A percentile compares a stretch with the other conserved stretches of the same genome.
These are phyloP conservation scores for Marasmius fiardii DNA, from an alignment of 1,284 basidiomycete genomes.

Conservation along the genomic window DNA sequence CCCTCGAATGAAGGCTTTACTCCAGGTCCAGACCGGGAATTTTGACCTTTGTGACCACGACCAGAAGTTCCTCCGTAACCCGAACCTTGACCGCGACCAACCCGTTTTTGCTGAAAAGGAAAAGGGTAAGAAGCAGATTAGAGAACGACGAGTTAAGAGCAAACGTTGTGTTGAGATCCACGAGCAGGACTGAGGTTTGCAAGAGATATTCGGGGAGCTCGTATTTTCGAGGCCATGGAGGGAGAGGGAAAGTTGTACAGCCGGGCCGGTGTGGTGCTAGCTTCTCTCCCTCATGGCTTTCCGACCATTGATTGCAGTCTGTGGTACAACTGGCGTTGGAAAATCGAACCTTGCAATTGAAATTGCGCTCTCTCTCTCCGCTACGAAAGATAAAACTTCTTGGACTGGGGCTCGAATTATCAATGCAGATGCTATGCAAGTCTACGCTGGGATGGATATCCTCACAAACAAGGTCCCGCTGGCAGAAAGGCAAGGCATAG, in stretches of 20 bases:
- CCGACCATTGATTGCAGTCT: conserved; percentile 76
- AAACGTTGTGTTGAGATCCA: conserved; percentile 61
- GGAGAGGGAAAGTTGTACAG: background rate
- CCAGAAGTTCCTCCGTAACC: conserved; percentile 91
- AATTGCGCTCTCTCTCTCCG: conserved; percentile 63
- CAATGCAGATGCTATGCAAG: conserved; percentile 98
- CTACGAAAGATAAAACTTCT: conserved; percentile 25
- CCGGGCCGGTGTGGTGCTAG: too few relatives aligned
- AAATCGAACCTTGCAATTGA: conserved; percentile 94
- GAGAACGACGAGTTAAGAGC: background rate
- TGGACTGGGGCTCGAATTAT: conserved; percentile 76
- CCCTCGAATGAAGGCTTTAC: conserved; percentile 89
- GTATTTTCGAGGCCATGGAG: conserved; percentile 26
- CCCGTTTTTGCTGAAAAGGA: conserved; percentile 76
- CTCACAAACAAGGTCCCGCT: conserved; percentile 93
- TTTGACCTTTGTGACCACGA: conserved; percentile 95
- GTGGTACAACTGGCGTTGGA: conserved; percentile 95
- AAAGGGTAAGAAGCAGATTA: background rate
- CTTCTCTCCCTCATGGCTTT: conserved; percentile 25
- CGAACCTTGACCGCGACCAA: conserved; percentile 91
- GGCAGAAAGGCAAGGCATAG: conserved; percentile 76
- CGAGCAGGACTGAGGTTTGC: conserved; percentile 61
- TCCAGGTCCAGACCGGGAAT: conserved; percentile 89
- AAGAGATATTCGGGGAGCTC: conserved; percentile 43
- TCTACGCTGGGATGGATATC: conserved; percentile 91